phyloP scores from a whole-genome alignment of 2,329 filamentous ascomycete species.

The Aulographum hederae region DNA sequence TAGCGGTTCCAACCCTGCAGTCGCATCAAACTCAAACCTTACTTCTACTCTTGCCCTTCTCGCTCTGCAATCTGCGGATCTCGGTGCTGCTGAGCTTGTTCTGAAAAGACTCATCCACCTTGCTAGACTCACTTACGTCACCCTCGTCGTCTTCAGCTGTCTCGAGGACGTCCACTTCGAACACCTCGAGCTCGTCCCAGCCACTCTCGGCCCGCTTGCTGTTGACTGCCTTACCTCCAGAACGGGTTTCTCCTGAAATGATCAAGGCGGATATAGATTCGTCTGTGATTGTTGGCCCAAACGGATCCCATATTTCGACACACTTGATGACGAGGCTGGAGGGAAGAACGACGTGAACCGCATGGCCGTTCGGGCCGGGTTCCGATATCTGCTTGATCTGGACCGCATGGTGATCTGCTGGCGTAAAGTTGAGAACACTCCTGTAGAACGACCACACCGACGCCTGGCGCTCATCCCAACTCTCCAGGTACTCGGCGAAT shows the following conservation, averaged over 20 bases:
- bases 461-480: constrained; percentile 57
- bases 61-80: constrained; percentile 35
- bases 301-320: constrained; percentile 73
- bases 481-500: constrained; percentile 60
- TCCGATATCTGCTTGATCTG: constrained; percentile 26
- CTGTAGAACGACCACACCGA: constrained; percentile 54
- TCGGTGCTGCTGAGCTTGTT: constrained; percentile 85
- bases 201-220: constrained; percentile 57
- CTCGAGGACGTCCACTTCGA: constrained; percentile 79
- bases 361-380: constrained; percentile 29
- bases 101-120: constrained; percentile 55
- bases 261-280: constrained; percentile 63
- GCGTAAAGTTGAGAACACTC: constrained; percentile 19
- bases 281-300: constrained; percentile 77
- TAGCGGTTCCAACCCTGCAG: no score
- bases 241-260: constrained; percentile 72
- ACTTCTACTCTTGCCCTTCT: constrained; percentile 9
- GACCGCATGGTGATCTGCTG: not conserved
- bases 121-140: constrained; percentile 13
- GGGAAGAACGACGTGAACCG: constrained; percentile 39
- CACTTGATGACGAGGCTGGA: constrained; percentile 53
- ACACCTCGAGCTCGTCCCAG: constrained; percentile 60
- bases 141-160: constrained; percentile 28
- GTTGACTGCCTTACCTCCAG: constrained; percentile 74
- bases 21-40: constrained; percentile 9